Evolutionary conservation across 163 green algal species (phyloP).

Genomic region (Trebouxia gelatinosa): DNA sequence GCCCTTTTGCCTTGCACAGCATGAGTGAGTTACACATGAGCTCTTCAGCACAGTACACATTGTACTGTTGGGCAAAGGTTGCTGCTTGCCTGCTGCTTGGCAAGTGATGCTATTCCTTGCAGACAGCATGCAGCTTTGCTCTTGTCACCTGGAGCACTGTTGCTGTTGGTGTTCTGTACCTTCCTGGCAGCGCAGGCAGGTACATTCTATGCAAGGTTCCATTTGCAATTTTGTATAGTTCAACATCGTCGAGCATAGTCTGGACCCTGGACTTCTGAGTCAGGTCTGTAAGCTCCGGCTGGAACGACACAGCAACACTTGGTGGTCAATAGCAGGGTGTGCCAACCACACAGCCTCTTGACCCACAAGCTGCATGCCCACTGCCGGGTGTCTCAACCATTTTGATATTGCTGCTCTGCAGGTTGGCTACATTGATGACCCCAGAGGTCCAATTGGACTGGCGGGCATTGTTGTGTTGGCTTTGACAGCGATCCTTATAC

Average conservation of each 20-base stretch:
- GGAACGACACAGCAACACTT: neutral
- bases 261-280: neutral
- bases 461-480: constrained; percentile 68
- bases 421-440: constrained; percentile 63
- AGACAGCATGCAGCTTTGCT: too few species aligned
- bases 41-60: too few species aligned
- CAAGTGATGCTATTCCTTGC: too few species aligned
- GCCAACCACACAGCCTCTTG: neutral
- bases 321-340: neutral
- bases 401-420: constrained; percentile 2
- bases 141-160: too few species aligned
- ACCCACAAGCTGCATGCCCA: neutral
- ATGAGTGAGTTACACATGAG: neutral
- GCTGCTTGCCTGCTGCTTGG: too few species aligned
- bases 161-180: too few species aligned
- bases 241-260: too few species aligned
- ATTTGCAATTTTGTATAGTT: too few species aligned
- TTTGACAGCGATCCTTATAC: constrained; percentile 73
- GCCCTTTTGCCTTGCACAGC: neutral
- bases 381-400: too few species aligned
- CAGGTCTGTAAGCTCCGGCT: neutral
- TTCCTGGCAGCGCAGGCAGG: too few species aligned
- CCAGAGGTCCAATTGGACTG: constrained; percentile 71
- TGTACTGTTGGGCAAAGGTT: too few species aligned
- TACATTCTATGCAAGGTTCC: too few species aligned